A percentile compares a stretch with the other conserved stretches of the same genome.
Evolutionary conservation across 1,284 basidiomycete species (phyloP).

Genomic region (Phellinidium pouzarii): DNA sequence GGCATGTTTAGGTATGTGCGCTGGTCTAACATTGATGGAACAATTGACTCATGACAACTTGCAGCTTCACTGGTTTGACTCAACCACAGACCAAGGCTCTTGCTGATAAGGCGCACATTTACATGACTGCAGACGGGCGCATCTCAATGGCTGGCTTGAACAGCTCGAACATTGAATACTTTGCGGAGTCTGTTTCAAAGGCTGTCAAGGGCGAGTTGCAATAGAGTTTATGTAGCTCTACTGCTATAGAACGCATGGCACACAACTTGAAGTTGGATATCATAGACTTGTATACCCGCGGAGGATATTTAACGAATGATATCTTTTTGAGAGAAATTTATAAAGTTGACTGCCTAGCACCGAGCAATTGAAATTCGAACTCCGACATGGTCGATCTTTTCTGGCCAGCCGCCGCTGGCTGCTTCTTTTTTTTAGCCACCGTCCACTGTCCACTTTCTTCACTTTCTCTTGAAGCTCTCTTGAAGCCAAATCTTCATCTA

Average conservation of each 20-base stretch:
- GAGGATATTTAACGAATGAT: not conserved
- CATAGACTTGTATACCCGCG: not conserved
- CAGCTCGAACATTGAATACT: conserved; percentile 84
- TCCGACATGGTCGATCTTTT: too few relatives aligned
- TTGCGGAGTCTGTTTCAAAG: conserved; percentile 78
- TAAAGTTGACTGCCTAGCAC: not conserved
- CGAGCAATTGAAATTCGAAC: too few relatives aligned
- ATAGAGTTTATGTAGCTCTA: not conserved
- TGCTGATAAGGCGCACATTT: conserved; percentile 90
- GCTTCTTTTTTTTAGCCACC: too few relatives aligned
- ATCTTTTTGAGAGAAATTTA: too few relatives aligned
- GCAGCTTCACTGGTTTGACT: conserved; percentile 82
- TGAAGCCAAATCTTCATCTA: too few relatives aligned
- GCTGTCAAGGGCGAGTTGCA: conserved; percentile 60
- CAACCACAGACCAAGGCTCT: conserved; percentile 81
- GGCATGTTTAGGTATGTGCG: conserved; percentile 79
- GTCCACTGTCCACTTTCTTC: too few relatives aligned
- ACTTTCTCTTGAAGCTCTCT: too few relatives aligned
- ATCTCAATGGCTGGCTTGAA: conserved; percentile 98
- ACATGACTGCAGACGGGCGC: conserved; percentile 86
- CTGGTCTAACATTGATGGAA: conserved; percentile 18
- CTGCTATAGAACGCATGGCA: not conserved
- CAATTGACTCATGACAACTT: not conserved
- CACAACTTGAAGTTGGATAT: not conserved
- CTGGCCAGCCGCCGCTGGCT: too few relatives aligned